Conservation (phyloP, 306 rosid species). For the Adenanthera pavonina region DNA sequence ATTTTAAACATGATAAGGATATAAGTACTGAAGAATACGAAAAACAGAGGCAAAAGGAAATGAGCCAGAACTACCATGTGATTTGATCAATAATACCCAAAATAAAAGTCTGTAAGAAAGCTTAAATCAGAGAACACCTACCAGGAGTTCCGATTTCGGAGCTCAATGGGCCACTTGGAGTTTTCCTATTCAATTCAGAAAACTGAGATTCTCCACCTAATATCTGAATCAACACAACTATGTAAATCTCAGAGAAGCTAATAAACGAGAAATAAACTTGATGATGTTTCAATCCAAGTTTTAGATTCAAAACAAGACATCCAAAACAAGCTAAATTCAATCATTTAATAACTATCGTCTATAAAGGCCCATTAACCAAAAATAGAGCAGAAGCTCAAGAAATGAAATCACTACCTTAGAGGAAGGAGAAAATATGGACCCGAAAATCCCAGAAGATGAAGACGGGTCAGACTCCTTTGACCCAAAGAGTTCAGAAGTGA, state of each 20-base stretch:
- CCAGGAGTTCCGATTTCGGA: conserved; percentile 53
- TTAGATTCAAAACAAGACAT: neutral
- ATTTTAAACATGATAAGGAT: neutral
- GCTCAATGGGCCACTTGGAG: conserved; percentile 47
- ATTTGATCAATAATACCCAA: conserved; percentile 13
- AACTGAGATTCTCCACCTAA: conserved; percentile 68
- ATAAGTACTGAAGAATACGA: neutral
- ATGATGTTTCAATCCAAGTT: neutral
- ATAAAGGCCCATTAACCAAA: conserved; percentile 27
- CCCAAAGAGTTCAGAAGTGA: conserved; percentile 79
- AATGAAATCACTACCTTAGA: conserved; percentile 52
- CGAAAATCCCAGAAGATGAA: conserved; percentile 64
- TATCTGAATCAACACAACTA: conserved; percentile 49
- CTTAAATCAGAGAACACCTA: conserved; percentile 33
- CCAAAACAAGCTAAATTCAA: conserved; percentile 1
- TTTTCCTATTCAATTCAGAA: conserved; percentile 52
- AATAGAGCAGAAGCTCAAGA: neutral
- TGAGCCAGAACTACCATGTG: neutral
- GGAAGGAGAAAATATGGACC: conserved; percentile 60
- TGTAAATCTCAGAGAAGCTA: conserved; percentile 31
- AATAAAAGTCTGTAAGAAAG: neutral
- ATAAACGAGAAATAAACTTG: neutral
- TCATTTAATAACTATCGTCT: neutral
- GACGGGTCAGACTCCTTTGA: conserved; percentile 52
- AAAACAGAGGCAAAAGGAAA: conserved; percentile 4